phyloP scores from a whole-genome alignment of 148 eudicot species.

The Amaranthus palmeri region DNA sequence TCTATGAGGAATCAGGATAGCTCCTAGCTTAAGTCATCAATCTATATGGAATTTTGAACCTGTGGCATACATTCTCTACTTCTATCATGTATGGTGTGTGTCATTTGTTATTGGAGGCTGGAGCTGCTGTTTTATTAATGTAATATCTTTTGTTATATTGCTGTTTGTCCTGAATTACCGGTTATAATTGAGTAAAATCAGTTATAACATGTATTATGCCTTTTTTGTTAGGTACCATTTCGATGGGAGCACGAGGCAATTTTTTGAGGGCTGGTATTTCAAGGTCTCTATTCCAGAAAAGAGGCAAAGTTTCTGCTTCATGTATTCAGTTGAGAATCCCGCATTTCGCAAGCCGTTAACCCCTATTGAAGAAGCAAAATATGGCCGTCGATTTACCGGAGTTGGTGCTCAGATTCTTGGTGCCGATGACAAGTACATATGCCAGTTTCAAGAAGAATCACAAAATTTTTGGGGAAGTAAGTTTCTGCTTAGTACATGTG shows the following conservation, averaged over 20 bases:
- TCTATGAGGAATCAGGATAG: not conserved
- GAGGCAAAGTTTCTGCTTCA: conserved; percentile 93
- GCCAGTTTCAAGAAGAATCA: conserved; percentile 68
- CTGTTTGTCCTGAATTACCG: not conserved
- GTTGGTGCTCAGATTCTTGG: conserved; percentile 96
- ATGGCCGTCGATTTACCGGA: conserved; percentile 79
- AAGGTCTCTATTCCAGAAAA: conserved; percentile 86
- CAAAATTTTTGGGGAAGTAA: conserved; percentile 92
- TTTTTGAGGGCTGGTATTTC: conserved; percentile 99
- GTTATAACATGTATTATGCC: conserved; percentile 1
- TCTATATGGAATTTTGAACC: not conserved
- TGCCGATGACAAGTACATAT: conserved; percentile 87
- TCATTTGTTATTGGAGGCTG: not conserved
- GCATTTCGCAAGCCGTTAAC: conserved; percentile 60
- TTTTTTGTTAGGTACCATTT: conserved; percentile 68
- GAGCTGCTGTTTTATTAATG: not conserved
- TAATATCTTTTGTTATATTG: not conserved
- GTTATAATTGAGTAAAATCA: not conserved
- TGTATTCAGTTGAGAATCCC: conserved; percentile 93
- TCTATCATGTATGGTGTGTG: not conserved
- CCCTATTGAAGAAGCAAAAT: conserved; percentile 48
- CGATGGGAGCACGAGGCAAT: conserved; percentile 69
- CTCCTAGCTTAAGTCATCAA: not conserved
- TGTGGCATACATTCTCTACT: not conserved
- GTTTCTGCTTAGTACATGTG: conserved; percentile 19